Conservation (phyloP, 2,329 filamentous ascomycete genomes). For the Pseudogymnoascus sp. region DNA sequence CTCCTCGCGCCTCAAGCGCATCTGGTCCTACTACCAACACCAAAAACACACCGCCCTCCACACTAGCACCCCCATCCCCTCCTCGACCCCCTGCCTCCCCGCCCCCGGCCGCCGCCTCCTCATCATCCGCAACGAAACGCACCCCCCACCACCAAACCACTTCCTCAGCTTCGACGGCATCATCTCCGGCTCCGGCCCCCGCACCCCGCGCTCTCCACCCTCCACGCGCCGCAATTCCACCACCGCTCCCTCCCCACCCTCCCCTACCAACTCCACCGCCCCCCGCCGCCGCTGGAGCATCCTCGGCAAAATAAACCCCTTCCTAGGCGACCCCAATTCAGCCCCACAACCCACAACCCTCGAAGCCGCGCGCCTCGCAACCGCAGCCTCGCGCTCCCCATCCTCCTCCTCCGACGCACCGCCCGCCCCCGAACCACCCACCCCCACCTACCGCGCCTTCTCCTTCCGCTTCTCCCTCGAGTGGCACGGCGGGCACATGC, state of each 20-base stretch:
- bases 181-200: too few relatives aligned
- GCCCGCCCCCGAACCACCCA: conserved; percentile 44
- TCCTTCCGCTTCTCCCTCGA: conserved; percentile 69
- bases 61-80: conserved; percentile 41
- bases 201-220: too few relatives aligned
- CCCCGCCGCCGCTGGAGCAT: conserved; percentile 44
- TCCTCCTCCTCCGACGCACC: conserved; percentile 34
- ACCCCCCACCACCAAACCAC: too few relatives aligned
- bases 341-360: conserved; percentile 29
- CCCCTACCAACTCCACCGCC: conserved; percentile 37
- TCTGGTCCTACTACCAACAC: conserved; percentile 56
- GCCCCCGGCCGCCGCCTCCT: conserved; percentile 60
- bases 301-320: conserved; percentile 53
- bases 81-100: conserved; percentile 58
- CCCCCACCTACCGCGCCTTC: conserved; percentile 37
- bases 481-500: conserved; percentile 31
- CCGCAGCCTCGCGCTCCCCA: conserved; percentile 36
- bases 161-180: too few relatives aligned
- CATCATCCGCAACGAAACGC: too few relatives aligned
- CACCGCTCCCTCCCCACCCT: too few relatives aligned
- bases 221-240: too few relatives aligned
- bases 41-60: conserved; percentile 48
- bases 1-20: conserved; percentile 46
- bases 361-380: conserved; percentile 42
- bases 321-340: conserved; percentile 23